phyloP scores from a whole-genome alignment of 805 yeast genomes.

The Pichia nakasei region DNA sequence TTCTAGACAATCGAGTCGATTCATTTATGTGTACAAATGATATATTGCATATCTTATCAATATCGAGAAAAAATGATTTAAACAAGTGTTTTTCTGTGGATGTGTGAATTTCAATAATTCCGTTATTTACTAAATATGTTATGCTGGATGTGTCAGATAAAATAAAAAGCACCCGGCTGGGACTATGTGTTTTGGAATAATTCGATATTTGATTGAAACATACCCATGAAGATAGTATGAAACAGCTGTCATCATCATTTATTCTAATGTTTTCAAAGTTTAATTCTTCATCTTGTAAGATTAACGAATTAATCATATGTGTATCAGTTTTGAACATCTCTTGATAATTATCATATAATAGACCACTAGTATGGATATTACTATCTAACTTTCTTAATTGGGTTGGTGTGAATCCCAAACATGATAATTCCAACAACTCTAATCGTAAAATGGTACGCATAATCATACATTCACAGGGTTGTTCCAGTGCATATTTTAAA shows the following conservation, averaged over 20 bases:
- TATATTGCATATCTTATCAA: constrained; percentile 19
- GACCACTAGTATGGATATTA: not conserved
- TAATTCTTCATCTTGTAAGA: not conserved
- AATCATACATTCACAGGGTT: not conserved
- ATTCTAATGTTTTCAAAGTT: not conserved
- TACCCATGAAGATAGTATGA: constrained; percentile 22
- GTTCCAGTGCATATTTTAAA: not conserved
- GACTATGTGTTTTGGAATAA: not conserved
- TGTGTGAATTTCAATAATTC: constrained; percentile 12
- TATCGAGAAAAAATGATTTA: constrained; percentile 23
- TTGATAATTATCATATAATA: not conserved
- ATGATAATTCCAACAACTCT: constrained; percentile 5
- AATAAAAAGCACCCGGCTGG: not conserved
- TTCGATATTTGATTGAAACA: constrained; percentile 9
- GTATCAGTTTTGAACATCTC: not conserved
- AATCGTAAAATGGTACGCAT: not conserved
- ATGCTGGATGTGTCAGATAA: not conserved
- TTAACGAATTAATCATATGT: not conserved
- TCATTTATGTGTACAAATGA: constrained; percentile 20
- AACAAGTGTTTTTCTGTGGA: constrained; percentile 13
- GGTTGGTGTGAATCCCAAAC: constrained; percentile 13
- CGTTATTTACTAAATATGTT: constrained; percentile 6
- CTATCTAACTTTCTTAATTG: not conserved
- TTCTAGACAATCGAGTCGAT: constrained; percentile 21
- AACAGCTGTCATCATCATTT: constrained; percentile 11